These are phyloP conservation scores for Psilocybe sp. DNA, from an alignment of 768 basidiomycete species.

Conservation along the genomic window DNA sequence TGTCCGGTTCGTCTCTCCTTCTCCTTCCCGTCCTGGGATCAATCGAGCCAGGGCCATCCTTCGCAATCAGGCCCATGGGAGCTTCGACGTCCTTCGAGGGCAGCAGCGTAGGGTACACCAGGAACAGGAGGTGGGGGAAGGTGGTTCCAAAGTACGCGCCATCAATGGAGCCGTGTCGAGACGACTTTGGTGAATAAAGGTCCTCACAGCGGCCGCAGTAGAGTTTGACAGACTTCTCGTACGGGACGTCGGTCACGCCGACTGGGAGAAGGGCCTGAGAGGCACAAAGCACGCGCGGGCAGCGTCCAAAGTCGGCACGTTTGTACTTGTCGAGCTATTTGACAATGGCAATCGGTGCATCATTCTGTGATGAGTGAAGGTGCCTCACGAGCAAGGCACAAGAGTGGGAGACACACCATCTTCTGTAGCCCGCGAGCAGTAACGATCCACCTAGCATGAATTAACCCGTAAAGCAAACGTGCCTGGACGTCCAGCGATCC, in stretches of 20 bases:
- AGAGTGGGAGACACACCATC: constrained; percentile 61
- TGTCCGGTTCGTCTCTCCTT: constrained; percentile 53
- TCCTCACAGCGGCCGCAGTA: constrained; percentile 99
- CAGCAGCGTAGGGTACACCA: constrained; percentile 93
- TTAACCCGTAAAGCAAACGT: constrained; percentile 89
- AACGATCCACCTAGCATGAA: constrained; percentile 96
- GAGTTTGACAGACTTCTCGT: constrained; percentile 98
- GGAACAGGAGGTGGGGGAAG: constrained; percentile 94
- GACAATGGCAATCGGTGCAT: background rate
- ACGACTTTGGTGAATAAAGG: constrained; percentile 96
- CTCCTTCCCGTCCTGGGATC: constrained; percentile 35
- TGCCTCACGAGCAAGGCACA: background rate
- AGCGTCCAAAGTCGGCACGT: constrained; percentile 96
- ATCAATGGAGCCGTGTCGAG: constrained; percentile 95
- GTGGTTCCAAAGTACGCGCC: constrained; percentile 99
- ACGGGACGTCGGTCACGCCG: constrained; percentile 94
- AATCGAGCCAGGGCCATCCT: constrained; percentile 17
- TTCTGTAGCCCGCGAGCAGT: constrained; percentile 91
- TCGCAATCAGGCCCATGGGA: constrained; percentile 9
- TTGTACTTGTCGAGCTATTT: constrained; percentile 93
- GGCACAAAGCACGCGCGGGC: constrained; percentile 95
- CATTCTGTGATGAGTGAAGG: background rate
- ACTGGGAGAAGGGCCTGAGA: constrained; percentile 94
- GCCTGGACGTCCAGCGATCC: constrained; percentile 93
- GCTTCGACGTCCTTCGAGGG: constrained; percentile 38